Conservation (phyloP, 2,329 filamentous ascomycete species). For the Lachnum nothofagi region DNA sequence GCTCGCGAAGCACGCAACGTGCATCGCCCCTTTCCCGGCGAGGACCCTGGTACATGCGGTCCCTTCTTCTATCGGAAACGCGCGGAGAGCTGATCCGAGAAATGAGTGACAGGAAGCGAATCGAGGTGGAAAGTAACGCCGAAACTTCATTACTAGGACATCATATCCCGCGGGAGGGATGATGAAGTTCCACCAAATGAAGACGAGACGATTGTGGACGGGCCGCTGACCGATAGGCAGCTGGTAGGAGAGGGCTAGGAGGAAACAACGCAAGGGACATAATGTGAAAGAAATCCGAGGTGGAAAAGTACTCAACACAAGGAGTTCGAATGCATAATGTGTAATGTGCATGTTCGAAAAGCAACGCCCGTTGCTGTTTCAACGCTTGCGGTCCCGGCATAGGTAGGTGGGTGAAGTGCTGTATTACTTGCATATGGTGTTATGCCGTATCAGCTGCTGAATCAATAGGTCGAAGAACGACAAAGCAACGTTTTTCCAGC, state of each 20-base stretch:
- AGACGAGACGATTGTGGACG: neutral
- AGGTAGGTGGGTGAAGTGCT: neutral
- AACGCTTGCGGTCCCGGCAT: no score
- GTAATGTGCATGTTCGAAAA: no score
- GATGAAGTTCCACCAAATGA: neutral
- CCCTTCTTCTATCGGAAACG: no score
- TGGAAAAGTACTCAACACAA: no score
- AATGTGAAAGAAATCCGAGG: no score
- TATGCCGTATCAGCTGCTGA: no score
- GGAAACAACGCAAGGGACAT: no score
- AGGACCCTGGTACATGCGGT: neutral
- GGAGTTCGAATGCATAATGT: no score
- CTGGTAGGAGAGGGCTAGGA: neutral
- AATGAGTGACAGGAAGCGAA: no score
- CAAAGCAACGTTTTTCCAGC: neutral
- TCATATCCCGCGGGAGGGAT: neutral
- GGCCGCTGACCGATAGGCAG: neutral
- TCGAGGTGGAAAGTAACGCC: neutral
- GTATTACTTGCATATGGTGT: neutral
- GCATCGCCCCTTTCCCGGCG: neutral
- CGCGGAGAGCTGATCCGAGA: no score
- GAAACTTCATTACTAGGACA: neutral
- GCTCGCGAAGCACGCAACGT: slow-evolving; percentile 18
- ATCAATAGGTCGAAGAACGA: neutral
- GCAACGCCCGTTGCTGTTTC: no score